A percentile compares a stretch with the other conserved stretches of the same genome.
phyloP scores from a whole-genome alignment of 768 basidiomycete genomes.

The Coprinopsis sp. region DNA sequence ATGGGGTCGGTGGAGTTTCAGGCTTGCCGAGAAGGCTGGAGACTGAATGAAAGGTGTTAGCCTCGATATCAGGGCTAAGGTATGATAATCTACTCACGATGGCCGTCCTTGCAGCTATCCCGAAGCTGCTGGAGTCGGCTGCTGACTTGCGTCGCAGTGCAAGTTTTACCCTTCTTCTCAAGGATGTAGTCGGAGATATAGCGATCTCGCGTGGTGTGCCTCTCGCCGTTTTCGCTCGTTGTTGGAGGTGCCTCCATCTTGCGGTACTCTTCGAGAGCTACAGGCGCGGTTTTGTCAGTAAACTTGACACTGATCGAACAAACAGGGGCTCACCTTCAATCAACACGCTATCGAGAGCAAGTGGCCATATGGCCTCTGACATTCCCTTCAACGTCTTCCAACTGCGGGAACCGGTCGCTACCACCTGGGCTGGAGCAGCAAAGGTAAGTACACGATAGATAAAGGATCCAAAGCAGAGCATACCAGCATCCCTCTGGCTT shows the following conservation, averaged over 20 bases:
- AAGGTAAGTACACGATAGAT: too few species aligned
- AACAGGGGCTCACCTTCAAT: slow-evolving; percentile 50
- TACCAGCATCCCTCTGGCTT: slow-evolving; percentile 48
- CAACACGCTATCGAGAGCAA: slow-evolving; percentile 66
- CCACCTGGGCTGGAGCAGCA: slow-evolving; percentile 41
- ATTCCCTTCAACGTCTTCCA: slow-evolving; percentile 71
- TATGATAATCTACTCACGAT: slow-evolving; percentile 23
- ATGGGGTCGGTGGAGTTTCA: slow-evolving; percentile 14
- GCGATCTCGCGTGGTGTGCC: slow-evolving; percentile 73
- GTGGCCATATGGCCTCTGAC: slow-evolving; percentile 74
- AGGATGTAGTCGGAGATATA: slow-evolving; percentile 76
- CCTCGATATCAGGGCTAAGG: not conserved
- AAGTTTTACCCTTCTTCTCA: slow-evolving; percentile 55
- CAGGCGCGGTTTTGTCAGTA: not conserved
- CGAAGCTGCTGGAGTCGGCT: slow-evolving; percentile 74
- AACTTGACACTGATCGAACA: not conserved
- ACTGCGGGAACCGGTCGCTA: slow-evolving; percentile 60
- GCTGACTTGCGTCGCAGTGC: slow-evolving; percentile 75
- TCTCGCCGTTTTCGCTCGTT: slow-evolving; percentile 57
- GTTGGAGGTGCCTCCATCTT: slow-evolving; percentile 50
- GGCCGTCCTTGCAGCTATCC: slow-evolving; percentile 54
- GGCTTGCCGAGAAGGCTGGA: not conserved
- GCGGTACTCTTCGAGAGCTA: slow-evolving; percentile 62
- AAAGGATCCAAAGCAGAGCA: too few species aligned
- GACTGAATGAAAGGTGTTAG: not conserved